A percentile compares a stretch with the other conserved stretches of the same genome.
Conservation (phyloP, 2,329 filamentous ascomycete species). For the Fusarium sp. region DNA sequence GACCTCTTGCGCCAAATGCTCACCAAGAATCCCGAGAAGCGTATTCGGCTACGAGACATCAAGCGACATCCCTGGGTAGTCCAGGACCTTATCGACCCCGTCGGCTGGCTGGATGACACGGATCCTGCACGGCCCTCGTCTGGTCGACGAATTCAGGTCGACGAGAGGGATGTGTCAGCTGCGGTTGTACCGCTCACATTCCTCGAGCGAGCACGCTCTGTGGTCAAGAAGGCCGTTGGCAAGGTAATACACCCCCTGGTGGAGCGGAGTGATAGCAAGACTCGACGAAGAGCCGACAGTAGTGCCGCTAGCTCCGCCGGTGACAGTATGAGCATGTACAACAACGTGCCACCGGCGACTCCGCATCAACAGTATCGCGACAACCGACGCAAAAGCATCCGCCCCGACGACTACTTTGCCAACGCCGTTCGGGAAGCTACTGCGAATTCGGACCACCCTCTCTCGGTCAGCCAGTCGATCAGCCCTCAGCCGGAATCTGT, state of each 20-base stretch:
- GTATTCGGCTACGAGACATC: constrained; percentile 90
- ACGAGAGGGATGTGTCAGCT: constrained; percentile 87
- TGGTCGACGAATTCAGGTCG: constrained; percentile 90
- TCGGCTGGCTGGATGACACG: constrained; percentile 92
- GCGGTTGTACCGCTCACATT: constrained; percentile 92
- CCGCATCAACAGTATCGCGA: constrained; percentile 61
- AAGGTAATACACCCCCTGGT: constrained; percentile 72
- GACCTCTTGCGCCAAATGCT: constrained; percentile 85
- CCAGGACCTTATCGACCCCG: constrained; percentile 78
- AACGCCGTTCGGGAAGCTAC: constrained; percentile 52
- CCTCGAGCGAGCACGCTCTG: constrained; percentile 85
- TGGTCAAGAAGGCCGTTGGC: constrained; percentile 74
- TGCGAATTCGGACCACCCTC: constrained; percentile 35
- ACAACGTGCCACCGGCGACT: constrained; percentile 63
- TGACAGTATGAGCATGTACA: constrained; percentile 63
- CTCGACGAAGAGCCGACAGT: constrained; percentile 69
- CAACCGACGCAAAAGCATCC: constrained; percentile 64
- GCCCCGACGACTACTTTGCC: constrained; percentile 67
- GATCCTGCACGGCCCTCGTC: constrained; percentile 83
- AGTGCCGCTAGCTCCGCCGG: constrained; percentile 73
- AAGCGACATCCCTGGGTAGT: constrained; percentile 95
- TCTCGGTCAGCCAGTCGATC: constrained; percentile 43
- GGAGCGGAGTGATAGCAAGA: constrained; percentile 67
- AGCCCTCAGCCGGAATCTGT: constrained; percentile 42
- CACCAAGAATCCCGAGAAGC: constrained; percentile 87